A percentile compares a stretch with the other conserved stretches of the same genome.
Conservation (phyloP, 2,329 filamentous ascomycete species). For the Penicillium sp. region DNA sequence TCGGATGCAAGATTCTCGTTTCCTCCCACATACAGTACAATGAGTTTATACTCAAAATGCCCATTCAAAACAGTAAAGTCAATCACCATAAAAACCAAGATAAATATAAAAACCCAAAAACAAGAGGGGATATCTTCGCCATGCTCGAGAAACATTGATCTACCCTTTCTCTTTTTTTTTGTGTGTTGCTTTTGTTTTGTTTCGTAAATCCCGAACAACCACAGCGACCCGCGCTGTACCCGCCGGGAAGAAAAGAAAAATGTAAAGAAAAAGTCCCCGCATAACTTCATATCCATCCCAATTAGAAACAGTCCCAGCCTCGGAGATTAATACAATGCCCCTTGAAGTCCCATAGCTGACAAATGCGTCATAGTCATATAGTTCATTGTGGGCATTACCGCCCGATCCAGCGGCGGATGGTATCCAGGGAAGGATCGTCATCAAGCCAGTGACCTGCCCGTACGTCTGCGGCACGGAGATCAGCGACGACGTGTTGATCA, state of each 20-base stretch:
- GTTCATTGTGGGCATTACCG: slow-evolving; percentile 24
- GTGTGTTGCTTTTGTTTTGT: slow-evolving; percentile 1
- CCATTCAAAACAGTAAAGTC: not conserved
- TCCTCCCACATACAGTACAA: not conserved
- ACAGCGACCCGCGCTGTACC: slow-evolving; percentile 19
- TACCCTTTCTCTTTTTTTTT: slow-evolving; percentile 5
- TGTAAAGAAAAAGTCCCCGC: not conserved
- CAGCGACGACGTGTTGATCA: slow-evolving; percentile 56
- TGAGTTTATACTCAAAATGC: not conserved
- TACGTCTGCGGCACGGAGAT: slow-evolving; percentile 56
- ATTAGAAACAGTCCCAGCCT: not conserved
- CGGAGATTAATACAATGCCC: not conserved
- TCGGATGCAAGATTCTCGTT: not conserved
- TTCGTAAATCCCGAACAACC: not conserved
- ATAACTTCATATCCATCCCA: slow-evolving; percentile 5
- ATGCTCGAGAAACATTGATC: slow-evolving; percentile 17
- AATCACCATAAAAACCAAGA: not conserved
- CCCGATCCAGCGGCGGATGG: slow-evolving; percentile 49
- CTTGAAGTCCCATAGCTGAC: not conserved
- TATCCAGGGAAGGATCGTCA: slow-evolving; percentile 59
- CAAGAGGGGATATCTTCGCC: slow-evolving; percentile 23
- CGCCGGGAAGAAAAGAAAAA: not conserved
- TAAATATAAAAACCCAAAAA: slow-evolving; percentile 2
- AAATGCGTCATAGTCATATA: not conserved
- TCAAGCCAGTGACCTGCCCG: slow-evolving; percentile 61